Evolutionary conservation across 805 yeast species (phyloP), one percentile per base, ranked within the genome.

Genomic region (Pichia heedii): DNA sequence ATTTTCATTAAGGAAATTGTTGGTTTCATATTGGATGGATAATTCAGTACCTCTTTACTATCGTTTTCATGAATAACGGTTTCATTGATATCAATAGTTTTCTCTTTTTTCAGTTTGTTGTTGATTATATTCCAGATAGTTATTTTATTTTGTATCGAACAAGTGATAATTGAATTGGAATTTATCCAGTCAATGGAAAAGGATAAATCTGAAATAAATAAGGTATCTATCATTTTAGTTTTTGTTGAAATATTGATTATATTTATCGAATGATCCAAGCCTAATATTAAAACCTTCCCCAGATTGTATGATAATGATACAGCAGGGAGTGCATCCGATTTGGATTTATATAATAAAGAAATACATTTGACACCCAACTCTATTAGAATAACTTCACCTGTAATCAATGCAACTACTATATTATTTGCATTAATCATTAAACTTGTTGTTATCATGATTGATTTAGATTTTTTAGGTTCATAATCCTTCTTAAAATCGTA

Each of bases 361-460:
- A 43, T 12, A 15, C 32, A 40, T 20, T 24, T 15, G 6, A 15
- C 11, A 6, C 33, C 30, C 11, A 37, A 37, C 26, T 44, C 41
- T 13, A 37, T 33, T 6, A 22, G 29, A 8, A 44, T 40, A 2
- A 53, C 36, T 22, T 54, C 47, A 11, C 61, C 60, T 0, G 51
- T 47, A 2, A 57, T 43, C n/a, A 54, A 43, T 2, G 60, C 62
- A 5, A 58, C 16, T 3, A 55, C 30, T 15, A 56, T 41, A 20
- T 51, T 49, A 34, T 51, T 51, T 16, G 48, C 37, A 29, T 50
- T 48, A 19, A 59, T 45, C 33, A 48, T 46, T 21, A 50, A 33
- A 2, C 56, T 50, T 1, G 59, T 51, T 20, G 56, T 44, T 12
- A 45, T 49, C 27, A 36, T 46, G 8, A 37, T 35, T 2, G 32